Conservation (phyloP, 805 yeast species). For the Ogataea methanolica region DNA sequence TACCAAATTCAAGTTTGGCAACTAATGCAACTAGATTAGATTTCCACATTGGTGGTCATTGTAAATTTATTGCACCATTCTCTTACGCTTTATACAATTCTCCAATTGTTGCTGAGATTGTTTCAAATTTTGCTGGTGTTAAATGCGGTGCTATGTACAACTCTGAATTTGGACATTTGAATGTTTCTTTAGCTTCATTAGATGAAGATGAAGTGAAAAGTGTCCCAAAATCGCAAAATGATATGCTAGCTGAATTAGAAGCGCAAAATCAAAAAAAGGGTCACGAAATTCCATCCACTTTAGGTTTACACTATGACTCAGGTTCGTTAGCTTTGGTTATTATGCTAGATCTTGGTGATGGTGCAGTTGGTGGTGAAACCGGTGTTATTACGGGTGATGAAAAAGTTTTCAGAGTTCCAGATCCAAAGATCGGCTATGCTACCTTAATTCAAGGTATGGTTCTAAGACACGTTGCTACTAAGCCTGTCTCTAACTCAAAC, state of each 20-base stretch:
- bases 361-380: conserved; percentile 49
- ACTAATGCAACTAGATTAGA: conserved; percentile 33
- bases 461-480: conserved; percentile 43
- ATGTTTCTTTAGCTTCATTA: conserved; percentile 36
- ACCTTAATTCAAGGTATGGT: conserved; percentile 44
- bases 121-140: conserved; percentile 46
- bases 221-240: conserved; percentile 8
- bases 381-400: conserved; percentile 41
- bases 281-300: conserved; percentile 38
- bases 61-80: conserved; percentile 37
- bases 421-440: conserved; percentile 43
- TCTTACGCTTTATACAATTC: conserved; percentile 46
- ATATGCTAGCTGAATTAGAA: conserved; percentile 11
- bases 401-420: conserved; percentile 26
- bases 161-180: conserved; percentile 48
- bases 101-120: conserved; percentile 43
- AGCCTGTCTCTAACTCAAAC: conserved; percentile 34
- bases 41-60: conserved; percentile 45
- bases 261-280: conserved; percentile 23
- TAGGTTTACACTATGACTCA: conserved; percentile 45
- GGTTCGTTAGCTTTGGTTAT: conserved; percentile 45
- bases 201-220: conserved; percentile 14
- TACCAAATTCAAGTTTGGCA: conserved; percentile 29
- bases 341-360: conserved; percentile 41
- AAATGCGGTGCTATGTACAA: conserved; percentile 43